Conservation (phyloP, 768 basidiomycete species). For the Macrolepiota fuliginosa region DNA sequence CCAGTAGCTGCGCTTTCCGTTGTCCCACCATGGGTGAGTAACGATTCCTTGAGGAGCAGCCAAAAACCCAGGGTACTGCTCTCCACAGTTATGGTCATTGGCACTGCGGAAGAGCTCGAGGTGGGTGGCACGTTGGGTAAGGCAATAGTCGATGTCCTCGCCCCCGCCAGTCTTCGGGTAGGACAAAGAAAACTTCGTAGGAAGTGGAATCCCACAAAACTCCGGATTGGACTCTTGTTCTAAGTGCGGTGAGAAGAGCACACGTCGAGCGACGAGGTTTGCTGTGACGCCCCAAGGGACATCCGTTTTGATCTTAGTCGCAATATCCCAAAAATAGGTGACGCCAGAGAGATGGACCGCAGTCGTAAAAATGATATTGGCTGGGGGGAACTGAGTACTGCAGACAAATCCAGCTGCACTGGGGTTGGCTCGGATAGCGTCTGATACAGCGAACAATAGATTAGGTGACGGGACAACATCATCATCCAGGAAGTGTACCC, state of each 20-base stretch:
- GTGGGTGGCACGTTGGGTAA: slow-evolving; percentile 11
- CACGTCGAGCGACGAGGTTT: slow-evolving; percentile 45
- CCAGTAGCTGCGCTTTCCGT: too few relatives aligned
- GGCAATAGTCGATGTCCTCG: slow-evolving; percentile 61
- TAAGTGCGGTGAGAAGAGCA: neutral
- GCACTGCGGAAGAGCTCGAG: slow-evolving; percentile 36
- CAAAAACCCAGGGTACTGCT: slow-evolving; percentile 38
- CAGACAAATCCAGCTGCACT: slow-evolving; percentile 54
- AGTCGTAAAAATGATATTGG: slow-evolving; percentile 46
- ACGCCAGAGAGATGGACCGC: slow-evolving; percentile 56
- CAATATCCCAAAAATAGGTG: slow-evolving; percentile 63
- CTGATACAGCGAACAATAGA: slow-evolving; percentile 45
- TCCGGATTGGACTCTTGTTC: neutral
- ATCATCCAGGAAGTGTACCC: slow-evolving; percentile 62
- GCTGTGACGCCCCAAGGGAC: slow-evolving; percentile 66
- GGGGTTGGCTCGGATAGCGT: slow-evolving; percentile 42
- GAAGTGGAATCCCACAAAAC: neutral
- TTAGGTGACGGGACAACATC: slow-evolving; percentile 37
- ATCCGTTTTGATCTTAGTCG: slow-evolving; percentile 42
- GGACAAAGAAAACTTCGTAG: slow-evolving; percentile 31
- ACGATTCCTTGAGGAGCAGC: slow-evolving; percentile 48
- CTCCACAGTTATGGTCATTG: slow-evolving; percentile 29
- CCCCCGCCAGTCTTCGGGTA: slow-evolving; percentile 67
- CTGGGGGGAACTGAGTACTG: slow-evolving; percentile 45
- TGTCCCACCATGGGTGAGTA: too few relatives aligned